A percentile compares a stretch with the other conserved stretches of the same genome.
Evolutionary conservation across 805 yeast species (phyloP).

Genomic region (Grigorovia yakushimaensis): DNA sequence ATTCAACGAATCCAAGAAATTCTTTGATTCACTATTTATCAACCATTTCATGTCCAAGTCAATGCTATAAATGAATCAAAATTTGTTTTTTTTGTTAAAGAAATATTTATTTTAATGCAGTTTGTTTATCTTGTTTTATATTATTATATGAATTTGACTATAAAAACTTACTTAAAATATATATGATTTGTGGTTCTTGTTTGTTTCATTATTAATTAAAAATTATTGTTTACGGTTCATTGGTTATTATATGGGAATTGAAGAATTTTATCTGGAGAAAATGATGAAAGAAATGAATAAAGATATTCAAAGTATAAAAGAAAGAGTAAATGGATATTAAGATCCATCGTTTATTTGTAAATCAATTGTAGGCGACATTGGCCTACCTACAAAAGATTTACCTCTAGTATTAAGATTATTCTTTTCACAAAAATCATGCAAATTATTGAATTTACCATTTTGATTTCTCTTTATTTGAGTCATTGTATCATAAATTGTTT

Average conservation of each 20-base stretch:
- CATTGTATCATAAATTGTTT: constrained; percentile 15
- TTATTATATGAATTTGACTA: neutral
- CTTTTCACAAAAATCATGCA: constrained; percentile 15
- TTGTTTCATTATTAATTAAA: no score
- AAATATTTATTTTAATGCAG: neutral
- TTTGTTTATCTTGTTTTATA: neutral
- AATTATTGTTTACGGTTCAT: neutral
- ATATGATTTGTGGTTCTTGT: neutral
- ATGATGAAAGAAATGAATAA: no score
- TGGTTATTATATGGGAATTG: no score
- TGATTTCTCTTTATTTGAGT: constrained; percentile 24
- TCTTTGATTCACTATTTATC: neutral
- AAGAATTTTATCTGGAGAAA: neutral
- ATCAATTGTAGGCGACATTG: constrained; percentile 17
- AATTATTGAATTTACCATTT: constrained; percentile 11
- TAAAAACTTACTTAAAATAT: neutral
- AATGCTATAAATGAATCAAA: no score
- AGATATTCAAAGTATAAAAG: no score
- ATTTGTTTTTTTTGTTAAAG: neutral
- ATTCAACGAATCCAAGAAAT: constrained; percentile 18
- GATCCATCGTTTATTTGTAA: constrained; percentile 4
- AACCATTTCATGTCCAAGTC: neutral
- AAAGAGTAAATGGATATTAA: neutral
- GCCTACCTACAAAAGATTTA: constrained; percentile 17
- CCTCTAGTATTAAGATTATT: constrained; percentile 13